Evolutionary conservation across 2,329 filamentous ascomycete genomes (phyloP), one percentile per base, ranked within the genome.

Genomic region (Colletotrichum sp.): DNA sequence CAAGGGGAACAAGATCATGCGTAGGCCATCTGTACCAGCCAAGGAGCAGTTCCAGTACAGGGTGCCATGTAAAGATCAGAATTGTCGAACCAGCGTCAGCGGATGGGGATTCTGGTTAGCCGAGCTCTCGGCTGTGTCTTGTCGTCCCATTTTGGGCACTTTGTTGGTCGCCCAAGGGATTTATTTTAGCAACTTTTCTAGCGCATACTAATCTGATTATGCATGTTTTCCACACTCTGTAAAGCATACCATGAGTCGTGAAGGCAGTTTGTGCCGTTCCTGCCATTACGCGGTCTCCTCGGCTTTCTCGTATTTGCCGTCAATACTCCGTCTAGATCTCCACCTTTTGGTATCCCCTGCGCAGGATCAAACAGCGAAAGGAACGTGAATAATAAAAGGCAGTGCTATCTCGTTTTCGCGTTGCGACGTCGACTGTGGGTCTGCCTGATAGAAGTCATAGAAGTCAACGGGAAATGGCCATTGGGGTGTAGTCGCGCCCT

Each of bases 41-140:
- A 52, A 52, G n/a, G n/a, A 1, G 12, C 10, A 21, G 13, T 0
- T 2, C 8, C 7, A 38, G 7, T 21, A 52, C 12, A 52, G 3
- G 4, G 6, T 21, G 18, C n/a, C 43, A 13, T 24, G n/a, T 52
- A 24, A 52, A 21, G n/a, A 52, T 52, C n/a, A 24, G 2, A 52
- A 21, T 24, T 13, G 43, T 21, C n/a, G 43, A 21, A 21, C 0
- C 43, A 7, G 43, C 10, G 12, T 13, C 2, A 3, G 10, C n/a
- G 6, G n/a, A 52, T 10, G 10, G n/a, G n/a, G 43, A 7, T 21
- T 21, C 7, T 12, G 43, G 43, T 1, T 52, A 3, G n/a, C 43
- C 43, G 43, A 52, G 10, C n/a, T 52, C n/a, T 52, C 43, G 43
- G 12, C n/a, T 4, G 7, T n/a, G 38, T 1, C 0, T 21, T 13